Evolutionary conservation across 139 green algal genomes (phyloP), one percentile per base, ranked within the genome.

Genomic region (Gonium pectorale): DNA sequence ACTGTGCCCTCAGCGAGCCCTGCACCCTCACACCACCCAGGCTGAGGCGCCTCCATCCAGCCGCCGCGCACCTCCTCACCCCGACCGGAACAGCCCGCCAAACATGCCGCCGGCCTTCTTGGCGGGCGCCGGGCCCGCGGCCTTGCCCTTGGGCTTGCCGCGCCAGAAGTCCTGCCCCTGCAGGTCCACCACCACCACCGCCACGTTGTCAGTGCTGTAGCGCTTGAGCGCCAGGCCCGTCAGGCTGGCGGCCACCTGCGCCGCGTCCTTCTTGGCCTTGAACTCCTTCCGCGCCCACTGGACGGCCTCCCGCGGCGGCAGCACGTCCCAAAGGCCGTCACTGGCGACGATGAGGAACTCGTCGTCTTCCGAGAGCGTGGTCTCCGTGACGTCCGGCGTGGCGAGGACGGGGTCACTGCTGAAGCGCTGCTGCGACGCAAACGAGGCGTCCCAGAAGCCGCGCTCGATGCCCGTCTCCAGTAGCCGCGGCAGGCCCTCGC

Each of bases 311-410:
- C 51, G 40, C 22, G 80, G 82, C 19, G 86, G 79, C 86, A 92
- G 79, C 63, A 89, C 89, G 84, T 94, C 90, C 91, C 92, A 95
- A 63, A 95, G 71, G 31, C 92, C 92, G 72, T 95, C 92, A 6
- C 87, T 90, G 22, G 90, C 88, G 41, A 95, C 79, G 5, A 95
- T 89, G 24, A 94, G 40, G 81, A 95, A 93, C 83, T 95, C 90
- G 69, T 95, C 92, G 15, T 79, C 80, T 24, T 68, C 35, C 1
- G 46, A 38, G 24, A 87, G 81, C 68, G 64, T 21, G 17, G 79
- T 79, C 71, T 85, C 79, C 38, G 85, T 89, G 24, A 93, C 89
- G 46, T 91, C 88, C 29, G 92, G 92, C 31, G 86, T 89, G 1
- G 89, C 83, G 31, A 95, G 83, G 11, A 95, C 89, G 17, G 92